These are phyloP conservation scores for Calonectria leucothoes DNA, from an alignment of 2,329 filamentous ascomycete genomes.

Conservation along the genomic window DNA sequence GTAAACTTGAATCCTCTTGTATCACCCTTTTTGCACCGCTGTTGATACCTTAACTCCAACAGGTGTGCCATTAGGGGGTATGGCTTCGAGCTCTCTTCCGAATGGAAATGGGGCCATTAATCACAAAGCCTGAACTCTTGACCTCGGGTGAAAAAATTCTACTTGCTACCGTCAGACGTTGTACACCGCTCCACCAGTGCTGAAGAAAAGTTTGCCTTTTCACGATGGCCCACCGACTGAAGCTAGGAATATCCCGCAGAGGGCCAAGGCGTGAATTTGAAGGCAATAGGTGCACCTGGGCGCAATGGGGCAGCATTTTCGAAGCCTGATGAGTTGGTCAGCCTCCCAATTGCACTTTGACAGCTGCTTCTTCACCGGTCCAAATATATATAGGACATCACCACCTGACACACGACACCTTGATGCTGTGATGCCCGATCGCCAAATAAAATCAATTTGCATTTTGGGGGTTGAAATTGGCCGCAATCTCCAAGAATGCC, in stretches of 20 bases:
- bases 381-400: background rate
- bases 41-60: too few species aligned
- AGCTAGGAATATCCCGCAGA: background rate
- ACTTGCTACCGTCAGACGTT: too few species aligned
- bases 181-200: too few species aligned
- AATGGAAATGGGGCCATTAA: too few species aligned
- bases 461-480: accelerated
- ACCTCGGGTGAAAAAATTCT: too few species aligned
- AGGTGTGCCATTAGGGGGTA: too few species aligned
- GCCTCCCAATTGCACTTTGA: background rate
- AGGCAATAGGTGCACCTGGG: background rate
- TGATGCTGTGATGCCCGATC: background rate
- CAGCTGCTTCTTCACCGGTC: background rate
- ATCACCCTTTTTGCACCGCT: too few species aligned
- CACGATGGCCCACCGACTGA: background rate
- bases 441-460: background rate
- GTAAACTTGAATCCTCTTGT: too few species aligned
- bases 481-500: background rate
- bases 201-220: background rate
- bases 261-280: background rate
- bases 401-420: background rate
- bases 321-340: background rate
- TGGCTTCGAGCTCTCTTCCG: too few species aligned
- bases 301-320: background rate
- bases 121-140: too few species aligned